Evolutionary conservation across 129 eudicot genomes (phyloP).

Genomic region (Pittosporum tobira): DNA sequence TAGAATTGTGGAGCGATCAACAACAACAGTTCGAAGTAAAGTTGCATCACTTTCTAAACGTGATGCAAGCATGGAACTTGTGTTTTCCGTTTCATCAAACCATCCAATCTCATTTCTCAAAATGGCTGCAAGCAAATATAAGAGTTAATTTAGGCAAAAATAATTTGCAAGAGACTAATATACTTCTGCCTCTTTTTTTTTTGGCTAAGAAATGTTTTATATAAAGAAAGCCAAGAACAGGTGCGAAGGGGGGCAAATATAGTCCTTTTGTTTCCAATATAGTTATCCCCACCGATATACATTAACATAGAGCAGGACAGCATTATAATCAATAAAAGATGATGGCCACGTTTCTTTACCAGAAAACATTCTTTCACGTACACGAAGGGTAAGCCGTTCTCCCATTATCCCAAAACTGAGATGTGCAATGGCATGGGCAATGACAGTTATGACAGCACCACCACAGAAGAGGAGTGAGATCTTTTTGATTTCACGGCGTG

Average conservation of each 20-base stretch:
- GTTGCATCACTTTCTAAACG: conserved; percentile 94
- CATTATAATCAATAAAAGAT: background rate
- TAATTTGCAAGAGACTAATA: background rate
- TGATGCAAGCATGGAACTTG: conserved; percentile 95
- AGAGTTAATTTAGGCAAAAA: background rate
- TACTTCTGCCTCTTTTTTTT: background rate
- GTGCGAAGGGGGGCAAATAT: too few relatives aligned
- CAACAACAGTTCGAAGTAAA: conserved; percentile 70
- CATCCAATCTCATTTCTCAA: conserved; percentile 93
- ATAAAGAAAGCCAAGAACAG: too few relatives aligned
- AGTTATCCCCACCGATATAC: too few relatives aligned
- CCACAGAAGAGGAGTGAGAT: conserved; percentile 73
- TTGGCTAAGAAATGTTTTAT: too few relatives aligned
- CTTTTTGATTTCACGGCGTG: conserved; percentile 69
- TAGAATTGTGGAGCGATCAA: conserved; percentile 79
- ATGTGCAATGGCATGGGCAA: conserved; percentile 68
- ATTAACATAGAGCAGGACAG: background rate
- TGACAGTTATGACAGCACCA: conserved; percentile 68
- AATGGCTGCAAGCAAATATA: conserved; percentile 54
- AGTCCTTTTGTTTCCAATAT: too few relatives aligned
- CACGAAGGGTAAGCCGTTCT: conserved; percentile 96
- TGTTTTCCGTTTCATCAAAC: conserved; percentile 79
- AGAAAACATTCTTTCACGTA: conserved; percentile 89
- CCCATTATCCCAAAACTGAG: conserved; percentile 88
- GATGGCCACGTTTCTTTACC: conserved; percentile 29